A percentile compares a stretch with the other conserved stretches of the same genome.
phyloP scores from a whole-genome alignment of 2,329 filamentous ascomycete species.

The Laburnicola sp. region DNA sequence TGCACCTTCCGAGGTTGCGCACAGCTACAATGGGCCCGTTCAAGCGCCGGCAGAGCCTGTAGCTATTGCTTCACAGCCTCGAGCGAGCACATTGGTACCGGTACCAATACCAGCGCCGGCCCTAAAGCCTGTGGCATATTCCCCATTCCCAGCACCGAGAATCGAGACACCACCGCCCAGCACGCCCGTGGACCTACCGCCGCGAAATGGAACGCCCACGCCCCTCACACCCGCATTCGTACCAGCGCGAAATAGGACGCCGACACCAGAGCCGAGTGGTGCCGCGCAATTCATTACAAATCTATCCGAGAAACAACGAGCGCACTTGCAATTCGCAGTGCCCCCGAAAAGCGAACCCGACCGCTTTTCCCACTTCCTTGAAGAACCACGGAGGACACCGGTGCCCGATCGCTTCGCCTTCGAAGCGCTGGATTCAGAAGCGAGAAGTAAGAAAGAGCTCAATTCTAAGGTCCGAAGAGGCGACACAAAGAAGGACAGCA shows the following conservation, averaged over 20 bases:
- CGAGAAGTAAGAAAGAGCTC: conserved; percentile 8
- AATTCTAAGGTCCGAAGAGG: conserved; percentile 6
- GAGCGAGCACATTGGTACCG: background rate
- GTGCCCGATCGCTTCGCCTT: conserved; percentile 28
- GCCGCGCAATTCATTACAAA: conserved; percentile 26
- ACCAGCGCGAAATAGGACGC: background rate
- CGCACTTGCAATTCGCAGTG: conserved; percentile 22
- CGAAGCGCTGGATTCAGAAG: conserved; percentile 16
- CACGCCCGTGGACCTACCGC: background rate
- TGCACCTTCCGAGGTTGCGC: background rate
- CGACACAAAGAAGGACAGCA: conserved; percentile 1
- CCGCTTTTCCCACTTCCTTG: conserved; percentile 23
- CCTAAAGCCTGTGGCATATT: background rate
- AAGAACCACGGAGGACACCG: conserved; percentile 19
- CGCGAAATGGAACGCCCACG: background rate
- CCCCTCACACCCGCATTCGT: background rate
- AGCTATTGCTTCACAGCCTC: background rate
- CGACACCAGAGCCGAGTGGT: conserved; percentile 13
- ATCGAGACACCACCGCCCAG: background rate
- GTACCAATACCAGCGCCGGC: background rate
- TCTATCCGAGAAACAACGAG: conserved; percentile 18
- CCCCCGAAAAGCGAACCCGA: conserved; percentile 16
- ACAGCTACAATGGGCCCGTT: background rate
- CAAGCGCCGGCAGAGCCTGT: conserved; percentile 1
- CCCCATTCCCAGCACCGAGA: conserved; percentile 1